phyloP scores from a whole-genome alignment of 352 stramenopile genomes.

The Globisporangium okanoganense region DNA sequence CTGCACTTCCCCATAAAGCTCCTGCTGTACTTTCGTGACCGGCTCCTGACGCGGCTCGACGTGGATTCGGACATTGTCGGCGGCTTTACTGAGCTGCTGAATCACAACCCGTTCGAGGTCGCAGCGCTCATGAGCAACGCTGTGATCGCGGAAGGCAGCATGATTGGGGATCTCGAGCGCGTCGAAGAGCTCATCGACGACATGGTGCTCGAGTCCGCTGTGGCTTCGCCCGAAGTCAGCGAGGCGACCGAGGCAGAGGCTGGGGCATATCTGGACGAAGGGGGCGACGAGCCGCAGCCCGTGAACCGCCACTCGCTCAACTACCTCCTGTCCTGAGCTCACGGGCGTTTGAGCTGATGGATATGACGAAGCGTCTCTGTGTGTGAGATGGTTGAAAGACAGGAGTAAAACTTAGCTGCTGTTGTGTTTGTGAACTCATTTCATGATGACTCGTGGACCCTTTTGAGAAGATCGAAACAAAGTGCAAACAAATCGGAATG shows the following conservation, averaged over 20 bases:
- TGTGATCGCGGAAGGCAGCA: constrained; percentile 1
- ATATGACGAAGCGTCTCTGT: too few species aligned
- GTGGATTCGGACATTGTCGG: constrained; percentile 7
- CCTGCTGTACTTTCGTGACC: background rate
- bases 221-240: background rate
- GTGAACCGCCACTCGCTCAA: background rate
- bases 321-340: constrained; percentile 2
- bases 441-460: background rate
- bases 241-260: background rate
- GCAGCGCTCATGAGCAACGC: constrained; percentile 5
- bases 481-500: background rate
- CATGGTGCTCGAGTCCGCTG: background rate
- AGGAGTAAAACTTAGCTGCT: background rate
- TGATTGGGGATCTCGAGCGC: background rate
- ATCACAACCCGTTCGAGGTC: constrained; percentile 4
- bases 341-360: background rate
- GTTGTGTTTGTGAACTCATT: background rate
- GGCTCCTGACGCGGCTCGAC: background rate
- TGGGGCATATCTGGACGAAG: background rate
- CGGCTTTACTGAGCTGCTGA: background rate
- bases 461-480: background rate
- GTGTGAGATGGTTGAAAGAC: background rate
- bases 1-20: constrained; percentile 1
- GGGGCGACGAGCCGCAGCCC: background rate
- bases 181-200: constrained; percentile 1